phyloP scores from a whole-genome alignment of 208 protist genomes.

The Leishmania arabica region DNA sequence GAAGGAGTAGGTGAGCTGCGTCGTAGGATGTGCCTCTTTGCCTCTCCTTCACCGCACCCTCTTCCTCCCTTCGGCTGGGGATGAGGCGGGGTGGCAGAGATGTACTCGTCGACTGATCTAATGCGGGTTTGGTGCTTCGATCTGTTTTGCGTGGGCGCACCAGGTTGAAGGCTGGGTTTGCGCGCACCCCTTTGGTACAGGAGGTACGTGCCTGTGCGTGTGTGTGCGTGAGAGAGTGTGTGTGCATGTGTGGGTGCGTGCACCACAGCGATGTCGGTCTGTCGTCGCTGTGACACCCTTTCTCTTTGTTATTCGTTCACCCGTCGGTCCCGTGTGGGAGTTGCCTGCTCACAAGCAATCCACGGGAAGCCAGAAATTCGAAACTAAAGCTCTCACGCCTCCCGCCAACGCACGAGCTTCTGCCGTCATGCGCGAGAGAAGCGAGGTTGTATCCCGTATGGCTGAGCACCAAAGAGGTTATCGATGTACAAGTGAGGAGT shows the following conservation, averaged over 20 bases:
- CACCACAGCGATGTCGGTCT: neutral
- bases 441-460: neutral
- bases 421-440: neutral
- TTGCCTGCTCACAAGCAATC: neutral
- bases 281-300: neutral
- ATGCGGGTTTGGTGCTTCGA: neutral
- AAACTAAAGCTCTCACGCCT: neutral
- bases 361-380: neutral
- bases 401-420: neutral
- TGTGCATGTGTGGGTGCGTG: neutral
- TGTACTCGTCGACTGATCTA: neutral
- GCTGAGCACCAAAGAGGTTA: neutral
- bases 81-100: neutral
- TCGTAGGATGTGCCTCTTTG: neutral
- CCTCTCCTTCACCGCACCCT: neutral
- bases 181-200: too few species aligned
- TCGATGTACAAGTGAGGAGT: neutral
- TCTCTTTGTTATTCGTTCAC: neutral
- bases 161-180: neutral
- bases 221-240: neutral
- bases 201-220: neutral
- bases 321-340: neutral
- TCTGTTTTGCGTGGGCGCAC: neutral
- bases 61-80: neutral
- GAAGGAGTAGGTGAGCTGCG: conserved; percentile 15